These are phyloP conservation scores for Cystobasidium sp. DNA, from an alignment of 1,284 basidiomycete genomes.

Conservation along the genomic window DNA sequence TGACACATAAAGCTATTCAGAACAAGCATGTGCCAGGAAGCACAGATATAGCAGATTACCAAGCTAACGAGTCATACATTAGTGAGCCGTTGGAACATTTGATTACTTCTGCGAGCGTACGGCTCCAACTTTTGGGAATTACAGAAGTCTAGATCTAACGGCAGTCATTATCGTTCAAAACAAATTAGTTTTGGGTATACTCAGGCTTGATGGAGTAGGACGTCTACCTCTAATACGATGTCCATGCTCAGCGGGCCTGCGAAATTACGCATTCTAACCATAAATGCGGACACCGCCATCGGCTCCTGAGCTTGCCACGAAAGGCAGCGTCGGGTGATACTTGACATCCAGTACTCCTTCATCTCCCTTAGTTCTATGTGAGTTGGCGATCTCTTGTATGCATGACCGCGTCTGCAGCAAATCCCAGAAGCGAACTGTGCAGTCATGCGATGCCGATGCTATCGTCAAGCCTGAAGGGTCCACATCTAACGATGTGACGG, in stretches of 20 bases:
- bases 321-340: slow-evolving; percentile 80
- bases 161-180: background rate
- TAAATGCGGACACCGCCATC: slow-evolving; percentile 92
- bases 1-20: background rate
- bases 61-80: background rate
- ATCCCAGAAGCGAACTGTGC: slow-evolving; percentile 94
- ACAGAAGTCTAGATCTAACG: slow-evolving; percentile 7
- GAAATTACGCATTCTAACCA: background rate
- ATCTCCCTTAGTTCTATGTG: slow-evolving; percentile 80
- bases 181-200: background rate
- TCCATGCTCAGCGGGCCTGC: background rate
- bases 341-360: slow-evolving; percentile 89
- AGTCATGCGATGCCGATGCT: slow-evolving; percentile 89
- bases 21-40: background rate
- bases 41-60: too few species aligned
- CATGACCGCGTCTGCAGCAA: slow-evolving; percentile 66
- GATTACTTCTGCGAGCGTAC: slow-evolving; percentile 3
- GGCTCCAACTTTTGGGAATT: background rate
- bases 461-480: slow-evolving; percentile 84
- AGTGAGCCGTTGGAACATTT: background rate
- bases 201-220: too few species aligned
- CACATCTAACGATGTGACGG: slow-evolving; percentile 86
- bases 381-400: slow-evolving; percentile 82
- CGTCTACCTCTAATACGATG: background rate
- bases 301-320: slow-evolving; percentile 89